These are phyloP conservation scores for Alternaria conjuncta DNA, from an alignment of 2,329 filamentous ascomycete genomes.

Conservation along the genomic window DNA sequence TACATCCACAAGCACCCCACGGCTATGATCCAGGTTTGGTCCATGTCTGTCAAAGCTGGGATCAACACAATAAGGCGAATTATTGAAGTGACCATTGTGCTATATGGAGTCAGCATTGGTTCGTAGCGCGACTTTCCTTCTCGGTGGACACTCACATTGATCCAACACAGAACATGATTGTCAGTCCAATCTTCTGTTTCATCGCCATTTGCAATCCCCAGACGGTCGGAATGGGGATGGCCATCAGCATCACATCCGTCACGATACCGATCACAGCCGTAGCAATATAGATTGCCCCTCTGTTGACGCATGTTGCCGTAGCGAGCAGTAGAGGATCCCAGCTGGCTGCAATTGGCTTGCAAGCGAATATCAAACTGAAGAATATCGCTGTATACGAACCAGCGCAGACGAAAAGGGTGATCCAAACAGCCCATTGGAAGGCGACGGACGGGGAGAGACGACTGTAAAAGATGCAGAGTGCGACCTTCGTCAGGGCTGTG, in stretches of 20 bases:
- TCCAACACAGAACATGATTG: slow-evolving; percentile 25
- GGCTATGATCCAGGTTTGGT: slow-evolving; percentile 23
- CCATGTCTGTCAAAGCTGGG: slow-evolving; percentile 18
- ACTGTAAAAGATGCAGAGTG: slow-evolving; percentile 27
- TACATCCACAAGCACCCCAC: slow-evolving; percentile 21
- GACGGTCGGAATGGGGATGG: slow-evolving; percentile 26
- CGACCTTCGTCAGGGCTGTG: slow-evolving; percentile 22
- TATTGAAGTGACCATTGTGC: slow-evolving; percentile 22
- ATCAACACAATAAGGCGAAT: slow-evolving; percentile 19
- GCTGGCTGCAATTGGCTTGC: slow-evolving; percentile 25
- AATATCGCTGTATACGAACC: slow-evolving; percentile 27
- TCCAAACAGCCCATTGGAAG: slow-evolving; percentile 20
- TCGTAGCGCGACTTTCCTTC: neutral
- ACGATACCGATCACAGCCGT: slow-evolving; percentile 26
- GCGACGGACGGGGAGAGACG: slow-evolving; percentile 14
- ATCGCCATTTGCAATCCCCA: slow-evolving; percentile 25
- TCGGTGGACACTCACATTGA: slow-evolving; percentile 19
- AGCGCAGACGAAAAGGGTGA: slow-evolving; percentile 23
- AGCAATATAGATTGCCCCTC: slow-evolving; percentile 28
- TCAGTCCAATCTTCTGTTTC: slow-evolving; percentile 26
- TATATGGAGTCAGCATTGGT: slow-evolving; percentile 4
- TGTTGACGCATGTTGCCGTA: slow-evolving; percentile 22
- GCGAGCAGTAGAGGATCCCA: slow-evolving; percentile 24
- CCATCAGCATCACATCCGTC: slow-evolving; percentile 26
- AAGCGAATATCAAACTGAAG: slow-evolving; percentile 32